A percentile compares a stretch with the other conserved stretches of the same genome.
These are phyloP conservation scores for Meyerozyma guilliermondii DNA, from an alignment of 1,139 yeast species.

Conservation along the genomic window DNA sequence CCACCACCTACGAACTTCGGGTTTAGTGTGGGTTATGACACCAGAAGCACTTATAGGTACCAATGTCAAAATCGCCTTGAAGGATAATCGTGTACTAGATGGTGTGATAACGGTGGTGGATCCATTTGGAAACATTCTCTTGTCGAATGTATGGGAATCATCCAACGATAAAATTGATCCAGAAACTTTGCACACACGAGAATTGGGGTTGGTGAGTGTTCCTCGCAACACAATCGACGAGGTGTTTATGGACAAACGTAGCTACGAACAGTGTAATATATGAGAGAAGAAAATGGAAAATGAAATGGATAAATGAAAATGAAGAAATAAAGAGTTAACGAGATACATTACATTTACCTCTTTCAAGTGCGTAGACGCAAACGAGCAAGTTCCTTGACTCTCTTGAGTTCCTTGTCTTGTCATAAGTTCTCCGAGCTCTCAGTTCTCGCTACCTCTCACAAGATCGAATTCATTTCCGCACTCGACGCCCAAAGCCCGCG, in stretches of 20 bases:
- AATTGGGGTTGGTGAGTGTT: constrained; percentile 43
- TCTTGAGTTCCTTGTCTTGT: too few relatives aligned
- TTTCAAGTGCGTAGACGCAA: too few relatives aligned
- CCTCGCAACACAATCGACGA: constrained; percentile 28
- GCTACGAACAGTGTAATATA: neutral
- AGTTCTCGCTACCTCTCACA: too few relatives aligned
- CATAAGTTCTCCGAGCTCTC: too few relatives aligned
- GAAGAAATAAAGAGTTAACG: too few relatives aligned
- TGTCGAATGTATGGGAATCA: constrained; percentile 33
- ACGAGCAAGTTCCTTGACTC: too few relatives aligned
- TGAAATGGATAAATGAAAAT: too few relatives aligned
- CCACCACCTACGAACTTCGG: neutral
- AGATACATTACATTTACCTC: too few relatives aligned
- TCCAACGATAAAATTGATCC: constrained; percentile 23
- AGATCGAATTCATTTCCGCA: neutral
- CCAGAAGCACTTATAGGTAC: constrained; percentile 32
- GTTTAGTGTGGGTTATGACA: neutral
- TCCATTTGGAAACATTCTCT: constrained; percentile 41
- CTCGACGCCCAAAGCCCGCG: neutral
- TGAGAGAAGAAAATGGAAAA: too few relatives aligned
- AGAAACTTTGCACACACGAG: constrained; percentile 24
- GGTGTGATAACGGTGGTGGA: constrained; percentile 41
- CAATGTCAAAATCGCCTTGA: constrained; percentile 23
- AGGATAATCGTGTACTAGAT: constrained; percentile 29
- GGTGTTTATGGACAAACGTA: constrained; percentile 19